phyloP scores from a whole-genome alignment of 2,329 filamentous ascomycete species.

The Neofusicoccum cordaticola region DNA sequence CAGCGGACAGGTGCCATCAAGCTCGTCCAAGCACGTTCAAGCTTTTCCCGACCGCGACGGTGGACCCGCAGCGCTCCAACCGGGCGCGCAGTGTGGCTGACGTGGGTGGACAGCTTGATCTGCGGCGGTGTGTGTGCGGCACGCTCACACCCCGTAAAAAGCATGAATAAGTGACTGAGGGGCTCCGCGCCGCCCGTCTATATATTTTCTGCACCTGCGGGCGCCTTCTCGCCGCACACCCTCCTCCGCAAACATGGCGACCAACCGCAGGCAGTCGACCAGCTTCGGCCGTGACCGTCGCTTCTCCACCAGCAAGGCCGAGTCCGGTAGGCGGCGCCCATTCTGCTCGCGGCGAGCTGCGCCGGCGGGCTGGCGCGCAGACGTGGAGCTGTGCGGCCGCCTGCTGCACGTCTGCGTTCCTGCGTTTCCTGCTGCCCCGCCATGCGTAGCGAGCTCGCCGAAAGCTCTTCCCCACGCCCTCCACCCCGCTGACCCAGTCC shows the following conservation, averaged over 20 bases:
- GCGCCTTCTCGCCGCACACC: neutral
- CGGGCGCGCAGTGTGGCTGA: conserved; percentile 11
- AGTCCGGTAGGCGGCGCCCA: conserved; percentile 7
- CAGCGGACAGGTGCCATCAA: neutral
- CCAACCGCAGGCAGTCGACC: conserved; percentile 13
- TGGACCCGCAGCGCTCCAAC: neutral
- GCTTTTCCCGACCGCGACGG: conserved; percentile 2
- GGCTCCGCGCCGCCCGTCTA: neutral
- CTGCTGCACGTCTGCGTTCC: neutral
- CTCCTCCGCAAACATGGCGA: conserved; percentile 7
- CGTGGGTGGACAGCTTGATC: conserved; percentile 10
- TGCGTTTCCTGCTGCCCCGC: neutral
- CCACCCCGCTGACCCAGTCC: neutral
- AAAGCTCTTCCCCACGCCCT: neutral
- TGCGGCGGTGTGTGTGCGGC: conserved; percentile 5
- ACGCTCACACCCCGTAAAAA: conserved; percentile 2
- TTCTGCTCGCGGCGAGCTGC: neutral
- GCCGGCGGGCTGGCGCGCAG: neutral
- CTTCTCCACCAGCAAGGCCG: conserved; percentile 15
- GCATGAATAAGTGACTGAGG: conserved; percentile 10
- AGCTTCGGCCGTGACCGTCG: conserved; percentile 16
- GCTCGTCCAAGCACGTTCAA: conserved; percentile 14
- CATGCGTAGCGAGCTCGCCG: neutral
- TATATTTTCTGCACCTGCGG: conserved; percentile 4
- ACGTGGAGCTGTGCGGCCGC: neutral